Conservation (phyloP, 1,139 yeast species). For the Candida albicans region DNA sequence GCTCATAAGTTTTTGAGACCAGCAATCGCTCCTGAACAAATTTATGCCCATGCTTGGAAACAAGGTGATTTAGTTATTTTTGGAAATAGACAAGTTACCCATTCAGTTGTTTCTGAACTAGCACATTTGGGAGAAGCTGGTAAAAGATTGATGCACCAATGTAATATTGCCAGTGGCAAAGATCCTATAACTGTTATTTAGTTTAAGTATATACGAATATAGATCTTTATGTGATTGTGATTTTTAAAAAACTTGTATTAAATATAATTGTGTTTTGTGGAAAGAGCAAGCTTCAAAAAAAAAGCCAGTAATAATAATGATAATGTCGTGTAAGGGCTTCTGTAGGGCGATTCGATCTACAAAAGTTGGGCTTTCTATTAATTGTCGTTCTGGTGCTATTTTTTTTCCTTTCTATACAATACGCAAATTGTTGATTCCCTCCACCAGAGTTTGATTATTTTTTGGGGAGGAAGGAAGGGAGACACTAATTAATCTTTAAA, state of each 20-base stretch:
- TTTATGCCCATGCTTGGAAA: constrained; percentile 80
- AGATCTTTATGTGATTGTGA: not conserved
- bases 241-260: not conserved
- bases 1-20: constrained; percentile 79
- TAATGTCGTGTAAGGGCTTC: too few relatives aligned
- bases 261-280: too few relatives aligned
- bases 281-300: too few relatives aligned
- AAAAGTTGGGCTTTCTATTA: too few relatives aligned
- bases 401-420: too few relatives aligned
- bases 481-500: too few relatives aligned
- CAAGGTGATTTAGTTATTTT: constrained; percentile 83
- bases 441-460: too few relatives aligned
- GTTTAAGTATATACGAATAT: not conserved
- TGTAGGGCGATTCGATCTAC: too few relatives aligned
- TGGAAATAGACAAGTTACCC: constrained; percentile 87
- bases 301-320: too few relatives aligned
- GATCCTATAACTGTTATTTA: constrained; percentile 49
- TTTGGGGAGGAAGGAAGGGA: too few relatives aligned
- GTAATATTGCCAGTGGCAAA: constrained; percentile 79
- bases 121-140: constrained; percentile 45
- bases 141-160: constrained; percentile 83
- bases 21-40: constrained; percentile 70
- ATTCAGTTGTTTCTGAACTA: constrained; percentile 86
- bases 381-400: too few relatives aligned
- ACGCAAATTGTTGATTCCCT: too few relatives aligned